phyloP scores from a whole-genome alignment of 2,329 filamentous ascomycete genomes.

The Fusarium fujikuroi region DNA sequence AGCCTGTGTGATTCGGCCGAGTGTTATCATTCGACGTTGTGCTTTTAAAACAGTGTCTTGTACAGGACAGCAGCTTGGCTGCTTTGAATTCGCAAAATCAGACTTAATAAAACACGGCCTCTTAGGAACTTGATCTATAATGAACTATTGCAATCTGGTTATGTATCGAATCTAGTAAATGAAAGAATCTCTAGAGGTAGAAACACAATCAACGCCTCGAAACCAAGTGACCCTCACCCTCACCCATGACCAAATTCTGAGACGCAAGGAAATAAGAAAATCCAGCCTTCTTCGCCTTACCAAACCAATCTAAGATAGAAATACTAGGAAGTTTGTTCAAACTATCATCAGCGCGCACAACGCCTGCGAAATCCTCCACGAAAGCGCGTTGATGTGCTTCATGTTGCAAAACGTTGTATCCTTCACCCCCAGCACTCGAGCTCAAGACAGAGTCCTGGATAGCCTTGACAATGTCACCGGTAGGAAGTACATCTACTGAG shows the following conservation, averaged over 20 bases:
- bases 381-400: background rate
- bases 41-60: background rate
- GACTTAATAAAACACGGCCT: too few species aligned
- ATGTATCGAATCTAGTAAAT: fast-evolving
- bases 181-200: fast-evolving
- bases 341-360: fast-evolving
- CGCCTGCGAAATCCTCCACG: background rate
- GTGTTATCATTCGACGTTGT: background rate
- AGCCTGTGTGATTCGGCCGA: background rate
- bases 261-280: background rate
- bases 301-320: background rate
- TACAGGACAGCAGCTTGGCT: fast-evolving
- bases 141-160: background rate
- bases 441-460: fast-evolving
- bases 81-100: fast-evolving
- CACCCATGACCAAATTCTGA: background rate
- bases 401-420: background rate
- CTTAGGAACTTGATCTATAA: background rate
- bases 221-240: background rate
- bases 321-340: background rate
- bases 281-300: background rate
- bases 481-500: background rate
- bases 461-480: fast-evolving
- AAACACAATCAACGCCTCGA: background rate
- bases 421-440: background rate